Conservation (phyloP, 2,329 filamentous ascomycete genomes). For the Talaromyces marneffei region DNA sequence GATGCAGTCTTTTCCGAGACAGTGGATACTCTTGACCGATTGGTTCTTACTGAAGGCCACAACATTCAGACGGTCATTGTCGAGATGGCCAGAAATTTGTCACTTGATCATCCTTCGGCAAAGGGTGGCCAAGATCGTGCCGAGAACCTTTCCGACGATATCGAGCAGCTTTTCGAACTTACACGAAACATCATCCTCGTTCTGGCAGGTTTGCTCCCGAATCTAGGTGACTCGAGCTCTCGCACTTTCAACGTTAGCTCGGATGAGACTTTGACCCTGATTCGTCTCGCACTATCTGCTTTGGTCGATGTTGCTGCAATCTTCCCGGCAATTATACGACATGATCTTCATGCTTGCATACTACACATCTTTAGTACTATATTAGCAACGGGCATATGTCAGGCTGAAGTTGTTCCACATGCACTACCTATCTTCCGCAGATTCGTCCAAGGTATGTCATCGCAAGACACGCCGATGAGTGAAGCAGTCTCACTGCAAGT, state of each 20-base stretch:
- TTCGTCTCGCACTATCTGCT: constrained; percentile 74
- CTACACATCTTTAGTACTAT: constrained; percentile 95
- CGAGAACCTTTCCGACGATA: constrained; percentile 87
- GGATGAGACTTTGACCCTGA: constrained; percentile 76
- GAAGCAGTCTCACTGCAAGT: constrained; percentile 61
- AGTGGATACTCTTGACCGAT: constrained; percentile 87
- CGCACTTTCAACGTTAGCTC: constrained; percentile 65
- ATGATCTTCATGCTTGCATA: constrained; percentile 91
- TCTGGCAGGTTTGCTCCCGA: constrained; percentile 78
- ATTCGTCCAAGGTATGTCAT: constrained; percentile 72
- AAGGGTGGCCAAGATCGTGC: constrained; percentile 60
- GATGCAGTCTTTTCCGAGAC: constrained; percentile 95
- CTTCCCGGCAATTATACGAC: constrained; percentile 93
- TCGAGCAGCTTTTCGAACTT: constrained; percentile 94
- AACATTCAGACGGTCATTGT: constrained; percentile 90
- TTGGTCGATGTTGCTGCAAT: constrained; percentile 92
- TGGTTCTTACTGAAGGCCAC: constrained; percentile 84
- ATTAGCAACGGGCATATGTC: constrained; percentile 78
- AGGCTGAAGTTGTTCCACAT: constrained; percentile 82
- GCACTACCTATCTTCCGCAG: constrained; percentile 85
- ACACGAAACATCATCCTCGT: constrained; percentile 95
- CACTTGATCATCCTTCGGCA: constrained; percentile 85
- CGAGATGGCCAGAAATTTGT: constrained; percentile 84
- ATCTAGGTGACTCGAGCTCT: constrained; percentile 51
- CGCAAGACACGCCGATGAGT: constrained; percentile 25